Conservation (phyloP, 345 rosid genomes). For the Hibiscus trionum region DNA sequence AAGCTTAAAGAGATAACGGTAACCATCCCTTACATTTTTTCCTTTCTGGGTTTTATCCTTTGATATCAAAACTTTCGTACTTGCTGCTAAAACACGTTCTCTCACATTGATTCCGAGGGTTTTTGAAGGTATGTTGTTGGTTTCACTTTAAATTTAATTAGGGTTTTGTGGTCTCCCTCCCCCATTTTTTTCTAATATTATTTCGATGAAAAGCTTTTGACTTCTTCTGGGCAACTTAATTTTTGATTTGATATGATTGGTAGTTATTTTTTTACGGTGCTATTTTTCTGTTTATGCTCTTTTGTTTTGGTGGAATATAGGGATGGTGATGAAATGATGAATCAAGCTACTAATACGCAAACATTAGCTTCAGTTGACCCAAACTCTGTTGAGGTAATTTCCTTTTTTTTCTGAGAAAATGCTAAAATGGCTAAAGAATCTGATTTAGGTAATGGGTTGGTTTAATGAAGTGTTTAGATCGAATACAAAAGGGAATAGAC, state of each 20-base stretch:
- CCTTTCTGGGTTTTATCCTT: slow-evolving; percentile 5
- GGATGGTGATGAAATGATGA: slow-evolving; percentile 61
- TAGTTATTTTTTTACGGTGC: neutral
- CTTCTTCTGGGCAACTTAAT: neutral
- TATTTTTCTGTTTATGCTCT: neutral
- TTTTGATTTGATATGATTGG: neutral
- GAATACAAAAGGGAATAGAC: neutral
- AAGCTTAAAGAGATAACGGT: too few relatives aligned
- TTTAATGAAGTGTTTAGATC: too few relatives aligned
- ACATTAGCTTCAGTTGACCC: slow-evolving; percentile 49
- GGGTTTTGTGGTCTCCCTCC: slow-evolving; percentile 20
- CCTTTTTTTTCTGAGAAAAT: neutral
- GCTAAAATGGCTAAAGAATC: neutral
- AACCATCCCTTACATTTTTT: neutral
- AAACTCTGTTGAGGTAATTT: slow-evolving; percentile 61
- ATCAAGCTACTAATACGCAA: slow-evolving; percentile 63
- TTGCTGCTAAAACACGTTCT: slow-evolving; percentile 1
- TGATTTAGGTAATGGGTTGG: neutral
- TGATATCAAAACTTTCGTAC: slow-evolving; percentile 12
- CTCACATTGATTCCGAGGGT: neutral
- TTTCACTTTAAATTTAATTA: slow-evolving; percentile 7
- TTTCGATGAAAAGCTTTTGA: neutral
- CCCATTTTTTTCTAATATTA: neutral
- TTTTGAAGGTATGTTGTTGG: slow-evolving; percentile 1
- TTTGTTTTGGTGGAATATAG: slow-evolving; percentile 13